Evolutionary conservation across 306 rosid species (phyloP), one percentile per base, ranked within the genome.

Genomic region (Vachellia collinsii): DNA sequence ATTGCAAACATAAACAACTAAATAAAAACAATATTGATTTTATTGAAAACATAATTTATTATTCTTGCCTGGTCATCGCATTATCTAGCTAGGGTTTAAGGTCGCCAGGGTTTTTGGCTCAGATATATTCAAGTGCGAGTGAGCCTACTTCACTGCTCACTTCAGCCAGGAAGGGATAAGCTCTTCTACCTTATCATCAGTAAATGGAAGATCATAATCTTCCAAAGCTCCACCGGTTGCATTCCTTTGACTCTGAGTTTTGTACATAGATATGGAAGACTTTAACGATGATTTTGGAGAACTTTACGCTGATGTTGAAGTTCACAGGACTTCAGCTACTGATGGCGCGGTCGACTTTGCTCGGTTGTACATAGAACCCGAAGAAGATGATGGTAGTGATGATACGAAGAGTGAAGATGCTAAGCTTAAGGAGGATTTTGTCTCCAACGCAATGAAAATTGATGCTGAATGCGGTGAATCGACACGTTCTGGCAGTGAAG

Each of bases 221-320:
- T 17, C 14, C n/a, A 43, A 58, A 77, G 42, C 37, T 37, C 39
- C 43, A 25, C 29, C 37, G 8, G 13, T 62, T 47, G 8, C 11
- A 61, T 22, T 20, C 8, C n/a, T 37, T 20, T 20, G 8, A 41
- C 54, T 20, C n/a, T 75, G 56, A 39, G 8, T 14, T 54, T 54
- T 74, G 39, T 44, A 63, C 20, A 37, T 11, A 29, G 6, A 25
- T 61, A 86, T 90, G 93, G 88, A 59, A 65, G 82, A 51, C 20
- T 78, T 83, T 4, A 86, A 86, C 20, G 94, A 91, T 51, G 90
- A 91, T 73, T 91, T 91, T 38, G 92, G 94, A 46, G 88, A 87
- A 37, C 84, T 91, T 71, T 88, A 91, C 69, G 77, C 88, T 13
- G 87, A 82, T 50, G 72, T 80, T 38, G 86, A 87, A 85, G 48